Evolutionary conservation across 2,329 filamentous ascomycete species (phyloP).

Genomic region (Gnomoniopsis smithogilvyi): DNA sequence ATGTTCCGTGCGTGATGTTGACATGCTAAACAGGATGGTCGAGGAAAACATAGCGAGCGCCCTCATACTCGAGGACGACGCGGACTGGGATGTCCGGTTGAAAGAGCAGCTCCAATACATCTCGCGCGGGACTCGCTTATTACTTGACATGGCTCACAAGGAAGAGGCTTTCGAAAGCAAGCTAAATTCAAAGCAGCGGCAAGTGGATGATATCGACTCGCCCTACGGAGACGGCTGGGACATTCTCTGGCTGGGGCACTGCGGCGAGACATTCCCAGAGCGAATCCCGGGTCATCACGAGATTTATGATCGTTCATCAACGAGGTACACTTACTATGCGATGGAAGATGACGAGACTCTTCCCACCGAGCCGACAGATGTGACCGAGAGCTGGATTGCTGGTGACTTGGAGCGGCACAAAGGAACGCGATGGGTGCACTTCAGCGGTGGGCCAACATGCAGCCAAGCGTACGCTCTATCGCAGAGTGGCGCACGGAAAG

Average conservation of each 20-base stretch:
- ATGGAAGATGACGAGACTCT: constrained; percentile 13
- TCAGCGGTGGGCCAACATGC: constrained; percentile 17
- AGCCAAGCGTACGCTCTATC: constrained; percentile 16
- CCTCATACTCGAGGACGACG: constrained; percentile 37
- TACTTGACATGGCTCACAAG: constrained; percentile 23
- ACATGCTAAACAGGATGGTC: constrained; percentile 25
- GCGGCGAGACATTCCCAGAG: constrained; percentile 23
- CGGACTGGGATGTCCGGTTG: constrained; percentile 37
- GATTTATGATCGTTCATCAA: constrained; percentile 7
- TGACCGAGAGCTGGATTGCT: constrained; percentile 12
- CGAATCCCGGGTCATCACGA: constrained; percentile 16
- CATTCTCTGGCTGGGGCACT: constrained; percentile 36
- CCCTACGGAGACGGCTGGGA: constrained; percentile 34
- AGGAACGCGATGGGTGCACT: constrained; percentile 16
- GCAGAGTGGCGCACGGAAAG: constrained; percentile 15
- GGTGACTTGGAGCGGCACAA: constrained; percentile 10
- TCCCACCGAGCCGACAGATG: not conserved
- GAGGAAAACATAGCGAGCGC: constrained; percentile 32
- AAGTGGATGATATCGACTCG: constrained; percentile 8
- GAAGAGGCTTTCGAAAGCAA: not conserved
- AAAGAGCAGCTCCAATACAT: constrained; percentile 30
- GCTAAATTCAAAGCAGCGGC: not conserved
- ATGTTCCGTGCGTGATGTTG: not conserved
- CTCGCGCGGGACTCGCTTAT: constrained; percentile 28
- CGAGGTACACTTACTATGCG: constrained; percentile 17